phyloP scores from a whole-genome alignment of 441 rosid species.

The Populus hybrid region DNA sequence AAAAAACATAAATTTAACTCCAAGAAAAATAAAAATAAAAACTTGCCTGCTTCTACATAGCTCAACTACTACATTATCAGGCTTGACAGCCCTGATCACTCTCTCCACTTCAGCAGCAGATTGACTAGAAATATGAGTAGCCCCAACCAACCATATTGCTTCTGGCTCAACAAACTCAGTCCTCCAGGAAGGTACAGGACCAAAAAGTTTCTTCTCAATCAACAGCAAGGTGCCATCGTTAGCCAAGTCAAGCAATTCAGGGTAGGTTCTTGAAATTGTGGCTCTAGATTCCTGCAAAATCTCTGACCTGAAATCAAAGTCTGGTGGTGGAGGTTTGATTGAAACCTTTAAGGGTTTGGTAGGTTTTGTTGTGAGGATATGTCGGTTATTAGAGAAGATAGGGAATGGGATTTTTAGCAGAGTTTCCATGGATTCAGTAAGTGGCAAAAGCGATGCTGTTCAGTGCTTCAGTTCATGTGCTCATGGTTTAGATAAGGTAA shows the following conservation, averaged over 20 bases:
- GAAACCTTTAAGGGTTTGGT: constrained; percentile 42
- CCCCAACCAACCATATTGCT: constrained; percentile 73
- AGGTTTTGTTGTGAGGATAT: constrained; percentile 22
- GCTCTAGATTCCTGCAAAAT: constrained; percentile 48
- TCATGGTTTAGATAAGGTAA: not conserved
- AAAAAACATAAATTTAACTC: not conserved
- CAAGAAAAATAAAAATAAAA: not conserved
- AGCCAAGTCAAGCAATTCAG: constrained; percentile 65
- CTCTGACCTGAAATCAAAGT: constrained; percentile 62
- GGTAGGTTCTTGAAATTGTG: constrained; percentile 43
- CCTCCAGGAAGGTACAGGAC: constrained; percentile 85
- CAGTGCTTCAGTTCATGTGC: not conserved
- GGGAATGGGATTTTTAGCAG: constrained; percentile 45
- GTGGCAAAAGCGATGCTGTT: not conserved
- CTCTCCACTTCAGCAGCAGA: constrained; percentile 63
- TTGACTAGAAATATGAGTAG: constrained; percentile 55
- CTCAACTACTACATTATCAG: constrained; percentile 88
- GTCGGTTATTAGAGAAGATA: constrained; percentile 26
- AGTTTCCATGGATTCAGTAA: constrained; percentile 42
- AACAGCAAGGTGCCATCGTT: constrained; percentile 53
- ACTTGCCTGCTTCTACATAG: constrained; percentile 90
- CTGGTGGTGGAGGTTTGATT: constrained; percentile 63
- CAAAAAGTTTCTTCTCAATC: constrained; percentile 53
- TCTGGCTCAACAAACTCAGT: constrained; percentile 74
- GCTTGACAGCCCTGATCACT: constrained; percentile 56